Base-by-base conservation (phyloP, 371 early-diverging fungal genomes). In the Coemansia sp. region DNA sequence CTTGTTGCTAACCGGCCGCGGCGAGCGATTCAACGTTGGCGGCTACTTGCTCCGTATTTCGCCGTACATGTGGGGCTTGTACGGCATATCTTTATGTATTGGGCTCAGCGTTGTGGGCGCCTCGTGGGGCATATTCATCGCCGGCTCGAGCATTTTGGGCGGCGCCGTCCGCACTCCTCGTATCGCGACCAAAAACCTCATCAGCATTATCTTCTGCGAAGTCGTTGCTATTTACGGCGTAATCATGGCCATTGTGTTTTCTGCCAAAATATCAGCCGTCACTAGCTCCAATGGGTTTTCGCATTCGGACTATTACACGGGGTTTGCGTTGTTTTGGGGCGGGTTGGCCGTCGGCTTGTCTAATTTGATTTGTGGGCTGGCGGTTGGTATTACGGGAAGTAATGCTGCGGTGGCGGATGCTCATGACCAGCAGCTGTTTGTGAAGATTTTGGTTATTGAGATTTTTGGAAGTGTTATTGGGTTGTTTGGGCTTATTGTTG, bases 151-250 rank as follows among this genome's bases (percentile, higher is more conserved):
- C 63, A 84, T 98, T 26, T 82, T 97, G 29, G 99, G 97, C 77
- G 97, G 87, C 58, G 95, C 94, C 8, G 95, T 98, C 66, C 85
- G 87, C 66, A 88, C 94, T 4, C 99, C 97, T 64, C 88, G 97
- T 49, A 96, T 98, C 71, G 88, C 91, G 62, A 96, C 96, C 21
- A 92, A 96, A 84, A 98, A 97, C 85, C 85, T 98, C 68, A 96
- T 98, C 83, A 88, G 94, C 68, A 94, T 98, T 66, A 96, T 97
- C 82, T 97, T 98, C 75, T 98, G 97, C 84, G 98, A 98, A 84
- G 98, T 95, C 67, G 98, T 98, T 8, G 98, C 97, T 67, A 98
- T 98, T 70, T 98, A 98, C 80, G 98, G 98, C 65, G 88, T 98
- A 58, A 96, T 98, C 75, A 94, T 97, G 88, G 94, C 96, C 51